A percentile compares a stretch with the other conserved stretches of the same genome.
Conservation (phyloP, 805 yeast species). For the Yarrowia hollandica region DNA sequence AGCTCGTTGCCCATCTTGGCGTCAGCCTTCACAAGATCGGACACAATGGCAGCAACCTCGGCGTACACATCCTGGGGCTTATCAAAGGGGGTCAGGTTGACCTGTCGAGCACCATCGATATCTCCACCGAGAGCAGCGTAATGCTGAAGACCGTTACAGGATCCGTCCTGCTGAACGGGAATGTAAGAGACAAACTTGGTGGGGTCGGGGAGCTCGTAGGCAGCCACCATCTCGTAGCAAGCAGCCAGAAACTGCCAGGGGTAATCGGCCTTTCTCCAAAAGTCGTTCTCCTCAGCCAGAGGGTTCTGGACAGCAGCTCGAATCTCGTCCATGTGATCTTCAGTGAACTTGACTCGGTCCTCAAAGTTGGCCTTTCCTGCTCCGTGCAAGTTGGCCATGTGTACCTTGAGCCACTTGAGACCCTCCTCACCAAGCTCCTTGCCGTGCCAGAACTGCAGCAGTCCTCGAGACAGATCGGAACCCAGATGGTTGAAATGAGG, state of each 20-base stretch:
- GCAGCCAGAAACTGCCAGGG: constrained; percentile 65
- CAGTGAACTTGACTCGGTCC: constrained; percentile 52
- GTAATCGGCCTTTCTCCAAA: constrained; percentile 62
- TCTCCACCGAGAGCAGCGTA: constrained; percentile 75
- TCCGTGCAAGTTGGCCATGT: constrained; percentile 61
- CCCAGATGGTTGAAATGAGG: constrained; percentile 67
- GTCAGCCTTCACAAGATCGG: constrained; percentile 50
- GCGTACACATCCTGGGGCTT: constrained; percentile 63
- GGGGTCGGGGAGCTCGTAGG: constrained; percentile 52
- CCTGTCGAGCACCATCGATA: constrained; percentile 62
- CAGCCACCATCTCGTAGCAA: constrained; percentile 55
- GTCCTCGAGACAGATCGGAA: constrained; percentile 58
- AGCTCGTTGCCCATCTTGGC: constrained; percentile 36
- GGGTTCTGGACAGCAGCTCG: constrained; percentile 53
- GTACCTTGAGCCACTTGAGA: constrained; percentile 60
- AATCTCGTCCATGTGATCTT: constrained; percentile 49
- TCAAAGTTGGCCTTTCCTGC: constrained; percentile 54
- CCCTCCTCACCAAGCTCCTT: constrained; percentile 54
- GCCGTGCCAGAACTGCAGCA: constrained; percentile 62
- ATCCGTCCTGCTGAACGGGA: constrained; percentile 67
- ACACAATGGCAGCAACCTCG: constrained; percentile 55
- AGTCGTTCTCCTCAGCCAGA: constrained; percentile 42
- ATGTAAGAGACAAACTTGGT: constrained; percentile 50
- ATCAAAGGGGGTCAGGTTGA: constrained; percentile 56
- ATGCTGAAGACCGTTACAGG: constrained; percentile 68